Evolutionary conservation across 805 yeast genomes (phyloP).

Genomic region (Yamadazyma scolyti): DNA sequence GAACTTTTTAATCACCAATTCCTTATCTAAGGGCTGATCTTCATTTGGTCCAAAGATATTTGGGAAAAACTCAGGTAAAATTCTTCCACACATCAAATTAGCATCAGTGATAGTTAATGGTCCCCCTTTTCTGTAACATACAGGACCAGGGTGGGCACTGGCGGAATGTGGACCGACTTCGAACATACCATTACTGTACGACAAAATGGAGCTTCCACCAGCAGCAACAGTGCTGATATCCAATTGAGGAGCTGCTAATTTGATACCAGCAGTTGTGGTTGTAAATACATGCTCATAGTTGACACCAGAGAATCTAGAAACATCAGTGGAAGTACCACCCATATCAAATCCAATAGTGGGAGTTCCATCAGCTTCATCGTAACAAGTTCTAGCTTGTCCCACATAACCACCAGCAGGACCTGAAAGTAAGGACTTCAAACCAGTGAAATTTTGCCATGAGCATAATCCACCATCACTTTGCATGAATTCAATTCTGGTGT

Average conservation of each 20-base stretch:
- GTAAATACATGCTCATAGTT: slow-evolving; percentile 77
- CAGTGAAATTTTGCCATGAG: slow-evolving; percentile 13
- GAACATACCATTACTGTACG: slow-evolving; percentile 32
- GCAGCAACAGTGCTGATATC: slow-evolving; percentile 42
- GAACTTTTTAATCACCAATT: slow-evolving; percentile 49
- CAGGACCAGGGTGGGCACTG: slow-evolving; percentile 86
- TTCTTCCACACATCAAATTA: slow-evolving; percentile 65
- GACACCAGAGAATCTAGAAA: slow-evolving; percentile 61
- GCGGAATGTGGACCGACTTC: slow-evolving; percentile 86
- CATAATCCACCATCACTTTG: slow-evolving; percentile 19
- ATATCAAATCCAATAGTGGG: slow-evolving; percentile 82
- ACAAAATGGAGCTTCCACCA: slow-evolving; percentile 33
- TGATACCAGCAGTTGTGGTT: slow-evolving; percentile 80
- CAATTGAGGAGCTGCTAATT: slow-evolving; percentile 78
- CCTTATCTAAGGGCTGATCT: slow-evolving; percentile 62
- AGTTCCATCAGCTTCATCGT: slow-evolving; percentile 38
- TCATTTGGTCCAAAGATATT: slow-evolving; percentile 80
- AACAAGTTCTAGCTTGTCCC: slow-evolving; percentile 17
- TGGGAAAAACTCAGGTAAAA: slow-evolving; percentile 73
- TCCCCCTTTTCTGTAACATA: slow-evolving; percentile 70
- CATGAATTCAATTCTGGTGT: slow-evolving; percentile 19
- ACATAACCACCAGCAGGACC: slow-evolving; percentile 24
- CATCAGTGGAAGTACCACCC: slow-evolving; percentile 92
- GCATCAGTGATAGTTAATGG: slow-evolving; percentile 85
- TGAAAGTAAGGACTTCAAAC: slow-evolving; percentile 15